Conservation (phyloP, 2,329 filamentous ascomycete genomes). For the Metarhizium guizhouense region DNA sequence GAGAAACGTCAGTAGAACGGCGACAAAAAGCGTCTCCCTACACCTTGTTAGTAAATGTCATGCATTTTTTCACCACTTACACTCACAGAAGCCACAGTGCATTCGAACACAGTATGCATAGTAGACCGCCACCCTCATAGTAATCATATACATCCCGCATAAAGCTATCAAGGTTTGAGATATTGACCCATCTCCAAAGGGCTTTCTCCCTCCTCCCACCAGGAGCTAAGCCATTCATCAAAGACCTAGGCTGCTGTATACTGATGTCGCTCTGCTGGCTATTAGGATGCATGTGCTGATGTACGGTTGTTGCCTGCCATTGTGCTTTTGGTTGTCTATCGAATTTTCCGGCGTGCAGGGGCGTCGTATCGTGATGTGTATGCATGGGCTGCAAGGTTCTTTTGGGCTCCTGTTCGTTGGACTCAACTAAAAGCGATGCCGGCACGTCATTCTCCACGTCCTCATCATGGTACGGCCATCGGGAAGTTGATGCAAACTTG, state of each 20-base stretch:
- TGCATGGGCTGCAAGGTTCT: not conserved
- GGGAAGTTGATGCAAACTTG: not conserved
- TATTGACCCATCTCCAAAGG: slow-evolving; percentile 89
- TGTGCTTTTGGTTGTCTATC: slow-evolving; percentile 31
- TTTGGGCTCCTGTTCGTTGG: slow-evolving; percentile 19
- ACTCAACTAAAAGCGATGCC: slow-evolving; percentile 53
- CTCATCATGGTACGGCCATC: slow-evolving; percentile 32
- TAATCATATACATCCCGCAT: slow-evolving; percentile 80
- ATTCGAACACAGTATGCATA: slow-evolving; percentile 70
- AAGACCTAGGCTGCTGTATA: slow-evolving; percentile 17
- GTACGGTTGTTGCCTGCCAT: slow-evolving; percentile 45
- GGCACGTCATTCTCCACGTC: slow-evolving; percentile 53
- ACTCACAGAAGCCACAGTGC: slow-evolving; percentile 64
- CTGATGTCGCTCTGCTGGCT: slow-evolving; percentile 12
- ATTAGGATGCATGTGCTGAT: slow-evolving; percentile 40
- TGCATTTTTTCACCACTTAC: not conserved
- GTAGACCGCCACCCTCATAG: slow-evolving; percentile 73
- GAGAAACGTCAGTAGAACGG: slow-evolving; percentile 73
- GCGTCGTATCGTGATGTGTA: not conserved
- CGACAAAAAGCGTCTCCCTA: slow-evolving; percentile 74
- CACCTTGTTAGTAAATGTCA: slow-evolving; percentile 2
- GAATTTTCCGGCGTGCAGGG: not conserved
- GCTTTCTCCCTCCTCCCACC: slow-evolving; percentile 57
- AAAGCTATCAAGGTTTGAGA: slow-evolving; percentile 81
- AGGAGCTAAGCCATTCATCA: slow-evolving; percentile 18